These are phyloP conservation scores for Poa pratensis DNA, from an alignment of 176 grass and related monocot species.

Conservation along the genomic window DNA sequence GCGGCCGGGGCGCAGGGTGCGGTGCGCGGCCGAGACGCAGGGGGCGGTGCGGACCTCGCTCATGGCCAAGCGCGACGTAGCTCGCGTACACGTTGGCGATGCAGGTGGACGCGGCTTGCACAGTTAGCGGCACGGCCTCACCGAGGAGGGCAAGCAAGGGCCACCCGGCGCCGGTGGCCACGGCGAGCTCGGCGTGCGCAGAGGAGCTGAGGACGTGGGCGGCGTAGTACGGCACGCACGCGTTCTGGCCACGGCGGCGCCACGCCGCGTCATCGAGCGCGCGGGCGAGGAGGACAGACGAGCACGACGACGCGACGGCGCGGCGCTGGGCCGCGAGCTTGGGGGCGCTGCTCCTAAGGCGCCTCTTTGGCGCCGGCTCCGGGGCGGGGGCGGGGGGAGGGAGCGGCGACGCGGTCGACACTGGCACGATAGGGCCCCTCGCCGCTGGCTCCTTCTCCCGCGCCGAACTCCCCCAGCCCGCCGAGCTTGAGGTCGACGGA, in stretches of 20 bases:
- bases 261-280: slow-evolving; percentile 61
- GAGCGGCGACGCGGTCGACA: too few relatives aligned
- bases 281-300: slow-evolving; percentile 54
- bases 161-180: slow-evolving; percentile 57
- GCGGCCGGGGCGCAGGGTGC: too few relatives aligned
- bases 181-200: slow-evolving; percentile 61
- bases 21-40: too few relatives aligned
- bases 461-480: slow-evolving; percentile 58
- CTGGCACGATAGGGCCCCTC: too few relatives aligned
- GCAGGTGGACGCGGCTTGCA: slow-evolving; percentile 58
- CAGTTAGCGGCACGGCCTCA: slow-evolving; percentile 70
- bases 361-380: too few relatives aligned
- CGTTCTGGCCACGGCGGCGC: slow-evolving; percentile 57
- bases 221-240: slow-evolving; percentile 78
- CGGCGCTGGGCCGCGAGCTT: too few relatives aligned
- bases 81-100: slow-evolving; percentile 52
- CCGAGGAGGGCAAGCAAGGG: slow-evolving; percentile 64
- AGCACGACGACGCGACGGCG: too few relatives aligned
- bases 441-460: too few relatives aligned
- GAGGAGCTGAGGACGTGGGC: slow-evolving; percentile 74
- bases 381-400: too few relatives aligned
- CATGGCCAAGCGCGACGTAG: slow-evolving; percentile 43
- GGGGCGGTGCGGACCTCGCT: too few relatives aligned
- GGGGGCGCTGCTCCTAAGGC: too few relatives aligned
- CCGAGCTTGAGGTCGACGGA: slow-evolving; percentile 95